Evolutionary conservation across 1,284 basidiomycete genomes (phyloP).

Genomic region (Malassezia yamatoensis): DNA sequence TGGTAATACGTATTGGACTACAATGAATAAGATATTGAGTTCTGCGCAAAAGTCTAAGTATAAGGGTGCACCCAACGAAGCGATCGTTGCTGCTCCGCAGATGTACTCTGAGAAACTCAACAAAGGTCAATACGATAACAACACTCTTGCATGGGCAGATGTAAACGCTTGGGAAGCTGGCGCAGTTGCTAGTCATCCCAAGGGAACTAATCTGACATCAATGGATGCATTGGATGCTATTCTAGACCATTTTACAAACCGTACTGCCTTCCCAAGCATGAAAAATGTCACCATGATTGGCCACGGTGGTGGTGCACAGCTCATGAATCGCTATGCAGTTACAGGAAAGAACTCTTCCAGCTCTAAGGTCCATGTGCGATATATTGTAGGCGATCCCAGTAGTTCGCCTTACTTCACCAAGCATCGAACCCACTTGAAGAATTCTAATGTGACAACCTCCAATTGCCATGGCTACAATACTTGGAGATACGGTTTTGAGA

Average conservation of each 20-base stretch:
- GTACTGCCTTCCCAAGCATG: slow-evolving; percentile 26
- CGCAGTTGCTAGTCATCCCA: slow-evolving; percentile 33
- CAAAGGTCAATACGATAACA: slow-evolving; percentile 28
- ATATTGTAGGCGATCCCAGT: slow-evolving; percentile 39
- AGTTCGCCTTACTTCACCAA: slow-evolving; percentile 37
- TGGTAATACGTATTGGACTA: slow-evolving; percentile 37
- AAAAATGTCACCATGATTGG: slow-evolving; percentile 40
- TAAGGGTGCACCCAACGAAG: slow-evolving; percentile 19
- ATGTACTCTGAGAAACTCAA: slow-evolving; percentile 35
- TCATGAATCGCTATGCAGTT: slow-evolving; percentile 38
- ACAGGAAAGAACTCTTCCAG: slow-evolving; percentile 26
- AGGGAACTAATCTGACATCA: slow-evolving; percentile 21
- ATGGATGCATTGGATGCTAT: slow-evolving; percentile 41
- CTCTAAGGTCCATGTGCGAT: slow-evolving; percentile 24
- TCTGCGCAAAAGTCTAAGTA: slow-evolving; percentile 22
- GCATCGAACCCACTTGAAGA: slow-evolving; percentile 28
- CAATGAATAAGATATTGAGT: slow-evolving; percentile 28
- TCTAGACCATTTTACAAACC: slow-evolving; percentile 29
- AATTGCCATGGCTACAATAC: slow-evolving; percentile 34
- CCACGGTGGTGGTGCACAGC: slow-evolving; percentile 44
- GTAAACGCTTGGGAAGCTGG: slow-evolving; percentile 44
- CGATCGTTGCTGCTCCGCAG: slow-evolving; percentile 37
- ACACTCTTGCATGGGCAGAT: slow-evolving; percentile 38
- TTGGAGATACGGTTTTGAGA: slow-evolving; percentile 42
- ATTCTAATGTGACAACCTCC: slow-evolving; percentile 19